These are phyloP conservation scores for Aspergillus hancockii DNA, from an alignment of 495 filamentous ascomycete genomes.

Conservation along the genomic window DNA sequence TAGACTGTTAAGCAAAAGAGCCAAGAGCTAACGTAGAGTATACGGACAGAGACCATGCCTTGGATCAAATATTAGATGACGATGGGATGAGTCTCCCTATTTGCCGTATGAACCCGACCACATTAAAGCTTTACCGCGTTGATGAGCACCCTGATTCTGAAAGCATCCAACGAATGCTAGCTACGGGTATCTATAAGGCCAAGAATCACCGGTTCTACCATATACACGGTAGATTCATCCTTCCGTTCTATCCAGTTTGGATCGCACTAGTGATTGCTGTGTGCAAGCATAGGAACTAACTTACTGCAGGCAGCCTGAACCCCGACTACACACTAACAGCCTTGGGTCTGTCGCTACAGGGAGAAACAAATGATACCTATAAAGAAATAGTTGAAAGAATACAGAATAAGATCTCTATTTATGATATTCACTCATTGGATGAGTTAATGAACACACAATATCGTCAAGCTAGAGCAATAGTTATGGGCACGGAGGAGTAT, in stretches of 20 bases:
- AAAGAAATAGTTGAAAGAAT: constrained; percentile 6
- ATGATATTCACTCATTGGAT: constrained; percentile 34
- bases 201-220: constrained; percentile 55
- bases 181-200: constrained; percentile 54
- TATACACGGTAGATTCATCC: constrained; percentile 49
- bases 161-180: too few species aligned
- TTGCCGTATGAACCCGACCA: too few species aligned
- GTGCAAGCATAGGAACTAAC: too few species aligned
- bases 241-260: too few species aligned
- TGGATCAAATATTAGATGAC: too few species aligned
- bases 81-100: too few species aligned
- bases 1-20: too few species aligned
- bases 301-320: constrained; percentile 46
- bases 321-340: constrained; percentile 41
- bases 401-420: constrained; percentile 7
- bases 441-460: constrained; percentile 45
- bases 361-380: background rate
- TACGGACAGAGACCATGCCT: too few species aligned
- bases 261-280: too few species aligned
- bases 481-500: constrained; percentile 48
- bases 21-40: too few species aligned
- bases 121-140: too few species aligned
- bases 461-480: constrained; percentile 55
- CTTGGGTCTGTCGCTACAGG: constrained; percentile 39
- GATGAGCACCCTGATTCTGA: too few species aligned